Percentiles rank a stretch among this genome's conserved stretches.
Evolutionary conservation across 306 rosid genomes (phyloP).

Genomic region (Cicer judaicum): DNA sequence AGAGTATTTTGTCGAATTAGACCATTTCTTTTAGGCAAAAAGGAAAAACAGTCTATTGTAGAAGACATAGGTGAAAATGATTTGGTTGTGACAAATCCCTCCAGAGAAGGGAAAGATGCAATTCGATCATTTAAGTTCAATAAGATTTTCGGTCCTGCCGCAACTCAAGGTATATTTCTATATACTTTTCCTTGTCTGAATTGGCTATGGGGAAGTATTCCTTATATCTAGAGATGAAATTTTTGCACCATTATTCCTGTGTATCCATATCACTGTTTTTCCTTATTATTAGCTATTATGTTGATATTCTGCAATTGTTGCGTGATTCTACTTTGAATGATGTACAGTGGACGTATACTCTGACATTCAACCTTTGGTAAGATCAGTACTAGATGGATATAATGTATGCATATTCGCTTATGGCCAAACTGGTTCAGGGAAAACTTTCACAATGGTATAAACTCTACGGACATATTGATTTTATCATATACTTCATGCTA

Average conservation of each 20-base stretch:
- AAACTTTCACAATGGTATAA: constrained; percentile 75
- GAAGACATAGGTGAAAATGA: constrained; percentile 51
- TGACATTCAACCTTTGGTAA: constrained; percentile 57
- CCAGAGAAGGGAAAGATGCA: constrained; percentile 57
- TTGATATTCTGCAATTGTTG: constrained; percentile 22
- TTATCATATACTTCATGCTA: constrained; percentile 25
- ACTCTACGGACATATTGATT: constrained; percentile 34
- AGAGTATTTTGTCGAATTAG: constrained; percentile 68
- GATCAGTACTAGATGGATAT: constrained; percentile 71
- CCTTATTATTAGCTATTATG: background rate
- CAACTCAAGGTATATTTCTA: constrained; percentile 54
- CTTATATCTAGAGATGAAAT: background rate
- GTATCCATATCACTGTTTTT: constrained; percentile 5
- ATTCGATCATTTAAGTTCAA: constrained; percentile 52
- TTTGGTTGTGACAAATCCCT: constrained; percentile 50
- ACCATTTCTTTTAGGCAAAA: constrained; percentile 50
- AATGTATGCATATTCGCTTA: constrained; percentile 73
- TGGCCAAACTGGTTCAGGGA: constrained; percentile 79
- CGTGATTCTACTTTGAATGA: constrained; percentile 30
- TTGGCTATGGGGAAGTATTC: constrained; percentile 11
- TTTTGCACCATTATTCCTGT: constrained; percentile 19
- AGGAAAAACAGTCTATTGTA: constrained; percentile 49
- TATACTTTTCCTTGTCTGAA: background rate
- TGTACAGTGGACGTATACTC: constrained; percentile 62
- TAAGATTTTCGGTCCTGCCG: constrained; percentile 43